A percentile compares a stretch with the other conserved stretches of the same genome.
phyloP scores from a whole-genome alignment of 2,329 filamentous ascomycete species.

The Sporothrix brunneoviolacea region DNA sequence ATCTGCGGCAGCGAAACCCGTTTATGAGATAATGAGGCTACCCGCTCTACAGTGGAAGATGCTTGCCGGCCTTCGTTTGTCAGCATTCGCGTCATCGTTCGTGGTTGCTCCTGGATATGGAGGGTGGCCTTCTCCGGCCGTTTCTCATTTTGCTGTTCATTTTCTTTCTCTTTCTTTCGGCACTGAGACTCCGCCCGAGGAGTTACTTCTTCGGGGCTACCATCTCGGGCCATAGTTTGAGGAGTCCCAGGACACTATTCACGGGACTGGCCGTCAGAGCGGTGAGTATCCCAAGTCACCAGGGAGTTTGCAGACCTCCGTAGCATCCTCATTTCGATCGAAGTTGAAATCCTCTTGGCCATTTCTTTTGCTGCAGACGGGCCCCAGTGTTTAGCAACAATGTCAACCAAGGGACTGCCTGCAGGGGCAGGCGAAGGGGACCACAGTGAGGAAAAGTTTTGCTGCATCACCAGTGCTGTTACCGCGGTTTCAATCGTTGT shows the following conservation, averaged over 20 bases:
- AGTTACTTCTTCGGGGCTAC: conserved; percentile 12
- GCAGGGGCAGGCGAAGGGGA: conserved; percentile 35
- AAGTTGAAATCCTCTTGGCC: conserved; percentile 27
- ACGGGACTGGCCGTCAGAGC: neutral
- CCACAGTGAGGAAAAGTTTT: conserved; percentile 45
- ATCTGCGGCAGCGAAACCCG: conserved; percentile 5
- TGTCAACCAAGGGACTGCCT: conserved; percentile 34
- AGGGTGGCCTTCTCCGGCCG: neutral
- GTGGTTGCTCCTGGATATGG: neutral
- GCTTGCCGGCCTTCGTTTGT: conserved; percentile 17
- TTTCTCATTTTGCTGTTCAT: neutral
- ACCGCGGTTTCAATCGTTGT: conserved; percentile 48
- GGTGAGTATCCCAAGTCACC: neutral
- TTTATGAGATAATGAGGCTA: conserved; percentile 3
- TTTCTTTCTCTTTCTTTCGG: neutral
- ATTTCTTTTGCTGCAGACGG: conserved; percentile 35
- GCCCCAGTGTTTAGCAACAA: conserved; percentile 46
- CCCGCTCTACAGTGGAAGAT: neutral
- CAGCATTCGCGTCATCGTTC: conserved; percentile 13
- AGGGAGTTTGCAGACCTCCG: conserved; percentile 6
- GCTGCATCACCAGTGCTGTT: conserved; percentile 43
- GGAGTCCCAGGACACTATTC: neutral
- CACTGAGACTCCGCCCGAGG: conserved; percentile 9
- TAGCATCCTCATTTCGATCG: conserved; percentile 3
- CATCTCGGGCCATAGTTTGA: neutral